These are phyloP conservation scores for Ophiocordyceps australis DNA, from an alignment of 2,329 filamentous ascomycete species.

Conservation along the genomic window DNA sequence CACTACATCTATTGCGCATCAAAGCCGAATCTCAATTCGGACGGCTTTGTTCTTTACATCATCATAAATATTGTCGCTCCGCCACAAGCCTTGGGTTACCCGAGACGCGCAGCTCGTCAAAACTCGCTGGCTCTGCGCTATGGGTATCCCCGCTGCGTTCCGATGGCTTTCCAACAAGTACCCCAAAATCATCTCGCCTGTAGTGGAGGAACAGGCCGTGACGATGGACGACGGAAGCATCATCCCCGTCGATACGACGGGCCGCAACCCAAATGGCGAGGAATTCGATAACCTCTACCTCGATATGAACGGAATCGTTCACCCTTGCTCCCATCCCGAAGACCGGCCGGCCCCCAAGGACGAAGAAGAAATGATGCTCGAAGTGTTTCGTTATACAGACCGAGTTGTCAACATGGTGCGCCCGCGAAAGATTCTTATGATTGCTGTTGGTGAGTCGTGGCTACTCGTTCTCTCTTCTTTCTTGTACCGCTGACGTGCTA, in stretches of 20 bases:
- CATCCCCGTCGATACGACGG: conserved; percentile 70
- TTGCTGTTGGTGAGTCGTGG: conserved; percentile 64
- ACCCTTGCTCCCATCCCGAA: conserved; percentile 95
- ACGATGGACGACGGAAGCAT: conserved; percentile 64
- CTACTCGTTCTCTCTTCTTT: neutral
- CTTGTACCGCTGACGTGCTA: neutral
- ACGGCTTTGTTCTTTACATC: too few relatives aligned
- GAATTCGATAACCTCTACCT: conserved; percentile 97
- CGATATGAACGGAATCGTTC: conserved; percentile 99
- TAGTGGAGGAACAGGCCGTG: conserved; percentile 70
- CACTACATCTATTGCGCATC: too few relatives aligned
- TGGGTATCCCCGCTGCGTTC: conserved; percentile 93
- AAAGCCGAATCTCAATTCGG: too few relatives aligned
- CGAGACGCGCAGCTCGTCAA: too few relatives aligned
- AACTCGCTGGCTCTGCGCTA: too few relatives aligned
- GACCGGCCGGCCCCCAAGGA: conserved; percentile 79
- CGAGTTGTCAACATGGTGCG: conserved; percentile 97
- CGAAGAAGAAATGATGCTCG: conserved; percentile 98
- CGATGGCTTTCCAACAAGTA: conserved; percentile 95
- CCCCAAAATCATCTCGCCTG: conserved; percentile 87
- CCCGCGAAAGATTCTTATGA: conserved; percentile 89
- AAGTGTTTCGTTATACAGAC: conserved; percentile 97
- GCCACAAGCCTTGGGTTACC: too few relatives aligned
- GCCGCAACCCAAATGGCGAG: conserved; percentile 88
- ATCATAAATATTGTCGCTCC: too few relatives aligned